phyloP scores from a whole-genome alignment of 192 early-diverging fungal genomes.

The Coemansia sp. region DNA sequence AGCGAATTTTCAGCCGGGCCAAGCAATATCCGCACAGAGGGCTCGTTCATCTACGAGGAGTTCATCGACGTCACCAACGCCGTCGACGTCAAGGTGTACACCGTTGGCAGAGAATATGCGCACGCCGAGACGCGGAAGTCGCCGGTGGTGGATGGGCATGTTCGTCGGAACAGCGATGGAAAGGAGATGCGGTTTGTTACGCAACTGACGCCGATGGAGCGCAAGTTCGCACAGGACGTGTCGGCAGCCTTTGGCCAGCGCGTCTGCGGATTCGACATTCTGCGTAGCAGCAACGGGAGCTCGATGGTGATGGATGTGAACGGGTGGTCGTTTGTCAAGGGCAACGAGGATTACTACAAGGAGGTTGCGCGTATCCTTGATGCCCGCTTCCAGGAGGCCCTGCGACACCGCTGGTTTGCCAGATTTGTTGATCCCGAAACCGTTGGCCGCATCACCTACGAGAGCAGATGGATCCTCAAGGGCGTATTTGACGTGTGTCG shows the following conservation, averaged over 20 bases:
- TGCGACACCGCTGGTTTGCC: constrained; percentile 60
- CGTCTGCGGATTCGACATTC: constrained; percentile 93
- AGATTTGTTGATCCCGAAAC: constrained; percentile 60
- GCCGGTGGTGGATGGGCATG: constrained; percentile 93
- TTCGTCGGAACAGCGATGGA: constrained; percentile 93
- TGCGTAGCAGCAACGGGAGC: constrained; percentile 69
- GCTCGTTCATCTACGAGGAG: constrained; percentile 92
- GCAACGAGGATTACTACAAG: constrained; percentile 91
- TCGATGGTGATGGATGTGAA: constrained; percentile 98
- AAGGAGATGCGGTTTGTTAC: constrained; percentile 96
- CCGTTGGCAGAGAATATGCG: constrained; percentile 83
- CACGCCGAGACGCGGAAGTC: constrained; percentile 98
- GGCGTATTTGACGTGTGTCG: constrained; percentile 90
- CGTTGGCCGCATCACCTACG: constrained; percentile 54
- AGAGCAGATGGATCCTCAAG: constrained; percentile 91
- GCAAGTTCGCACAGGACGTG: constrained; percentile 72
- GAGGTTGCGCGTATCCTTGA: constrained; percentile 76
- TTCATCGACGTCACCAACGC: constrained; percentile 94
- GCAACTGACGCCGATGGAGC: constrained; percentile 75
- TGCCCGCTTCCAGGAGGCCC: constrained; percentile 73
- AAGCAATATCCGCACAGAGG: constrained; percentile 65
- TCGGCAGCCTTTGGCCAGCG: constrained; percentile 86
- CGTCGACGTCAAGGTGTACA: constrained; percentile 98
- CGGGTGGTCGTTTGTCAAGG: constrained; percentile 99
- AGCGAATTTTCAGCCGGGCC: constrained; percentile 82